phyloP scores from a whole-genome alignment of 2,329 filamentous ascomycete species.

The Zopfia rhizophila region DNA sequence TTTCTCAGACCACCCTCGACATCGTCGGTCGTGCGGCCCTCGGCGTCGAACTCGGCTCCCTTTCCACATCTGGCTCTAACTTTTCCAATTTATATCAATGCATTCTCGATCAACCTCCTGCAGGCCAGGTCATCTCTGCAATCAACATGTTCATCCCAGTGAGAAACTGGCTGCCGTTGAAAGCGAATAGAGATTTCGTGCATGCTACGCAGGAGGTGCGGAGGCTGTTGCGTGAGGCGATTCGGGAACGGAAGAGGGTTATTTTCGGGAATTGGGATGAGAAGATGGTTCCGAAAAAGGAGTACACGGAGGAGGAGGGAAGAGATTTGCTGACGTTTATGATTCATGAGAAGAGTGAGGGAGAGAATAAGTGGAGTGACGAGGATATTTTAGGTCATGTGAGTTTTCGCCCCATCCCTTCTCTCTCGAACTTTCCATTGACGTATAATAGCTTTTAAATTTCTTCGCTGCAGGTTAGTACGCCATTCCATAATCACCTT shows the following conservation, averaged over 20 bases:
- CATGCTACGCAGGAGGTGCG: constrained; percentile 42
- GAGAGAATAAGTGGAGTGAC: constrained; percentile 47
- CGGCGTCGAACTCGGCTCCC: constrained; percentile 37
- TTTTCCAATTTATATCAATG: constrained; percentile 23
- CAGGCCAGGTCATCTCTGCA: constrained; percentile 16
- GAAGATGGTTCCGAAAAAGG: constrained; percentile 23
- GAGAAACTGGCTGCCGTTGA: constrained; percentile 45
- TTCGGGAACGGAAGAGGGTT: constrained; percentile 36
- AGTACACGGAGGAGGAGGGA: constrained; percentile 1
- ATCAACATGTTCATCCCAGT: constrained; percentile 26
- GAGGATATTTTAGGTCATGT: constrained; percentile 49
- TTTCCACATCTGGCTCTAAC: neutral
- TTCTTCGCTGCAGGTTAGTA: constrained; percentile 31
- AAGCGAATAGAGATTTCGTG: constrained; percentile 51
- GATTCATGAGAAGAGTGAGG: constrained; percentile 46
- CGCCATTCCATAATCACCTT: too few species aligned
- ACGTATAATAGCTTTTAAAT: constrained; percentile 50
- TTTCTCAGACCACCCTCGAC: constrained; percentile 29
- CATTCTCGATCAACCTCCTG: constrained; percentile 19
- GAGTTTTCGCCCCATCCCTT: constrained; percentile 2
- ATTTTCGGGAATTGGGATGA: constrained; percentile 19
- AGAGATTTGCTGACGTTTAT: constrained; percentile 34
- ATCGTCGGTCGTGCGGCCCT: constrained; percentile 34
- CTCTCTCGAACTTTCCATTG: neutral
- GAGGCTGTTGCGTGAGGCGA: constrained; percentile 42